Percentiles rank a stretch among this genome's conserved stretches.
Conservation (phyloP, 2,329 filamentous ascomycete genomes). For the Pseudogymnoascus sp. region DNA sequence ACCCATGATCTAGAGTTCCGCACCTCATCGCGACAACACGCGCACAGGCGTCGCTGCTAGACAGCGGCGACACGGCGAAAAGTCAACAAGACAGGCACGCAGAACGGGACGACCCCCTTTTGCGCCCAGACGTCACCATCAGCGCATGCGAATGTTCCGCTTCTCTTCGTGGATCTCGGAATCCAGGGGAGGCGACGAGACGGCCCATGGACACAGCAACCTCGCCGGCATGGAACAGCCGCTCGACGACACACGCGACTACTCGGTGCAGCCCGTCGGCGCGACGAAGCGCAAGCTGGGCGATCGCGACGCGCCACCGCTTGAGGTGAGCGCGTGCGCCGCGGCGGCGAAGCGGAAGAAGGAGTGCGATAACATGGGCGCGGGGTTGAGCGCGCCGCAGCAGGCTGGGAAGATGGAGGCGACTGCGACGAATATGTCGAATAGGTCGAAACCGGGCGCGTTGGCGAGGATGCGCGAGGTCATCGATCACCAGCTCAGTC, state of each 20-base stretch:
- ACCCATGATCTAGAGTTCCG: slow-evolving; percentile 7
- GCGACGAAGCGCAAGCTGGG: slow-evolving; percentile 1
- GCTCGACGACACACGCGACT: slow-evolving; percentile 14
- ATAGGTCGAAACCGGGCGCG: slow-evolving; percentile 28
- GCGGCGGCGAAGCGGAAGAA: slow-evolving; percentile 23
- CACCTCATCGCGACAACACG: not conserved
- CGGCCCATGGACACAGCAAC: slow-evolving; percentile 35
- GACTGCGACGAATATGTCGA: slow-evolving; percentile 26
- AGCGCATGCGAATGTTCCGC: slow-evolving; percentile 50
- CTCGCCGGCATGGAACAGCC: slow-evolving; percentile 33
- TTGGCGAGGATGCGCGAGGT: slow-evolving; percentile 25
- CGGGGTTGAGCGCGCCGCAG: not conserved
- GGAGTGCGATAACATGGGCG: slow-evolving; percentile 17
- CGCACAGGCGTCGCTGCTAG: not conserved
- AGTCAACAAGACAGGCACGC: not conserved
- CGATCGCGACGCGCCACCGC: not conserved
- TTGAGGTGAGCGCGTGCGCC: not conserved
- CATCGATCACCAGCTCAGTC: slow-evolving; percentile 79
- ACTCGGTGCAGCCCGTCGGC: slow-evolving; percentile 16
- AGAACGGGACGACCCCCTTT: not conserved
- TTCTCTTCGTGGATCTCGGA: slow-evolving; percentile 48
- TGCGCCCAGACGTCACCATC: not conserved
- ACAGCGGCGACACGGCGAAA: not conserved
- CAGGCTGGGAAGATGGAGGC: slow-evolving; percentile 13
- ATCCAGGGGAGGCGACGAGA: slow-evolving; percentile 48